phyloP scores from a whole-genome alignment of 495 filamentous ascomycete genomes.

The Podospora tetraspora region DNA sequence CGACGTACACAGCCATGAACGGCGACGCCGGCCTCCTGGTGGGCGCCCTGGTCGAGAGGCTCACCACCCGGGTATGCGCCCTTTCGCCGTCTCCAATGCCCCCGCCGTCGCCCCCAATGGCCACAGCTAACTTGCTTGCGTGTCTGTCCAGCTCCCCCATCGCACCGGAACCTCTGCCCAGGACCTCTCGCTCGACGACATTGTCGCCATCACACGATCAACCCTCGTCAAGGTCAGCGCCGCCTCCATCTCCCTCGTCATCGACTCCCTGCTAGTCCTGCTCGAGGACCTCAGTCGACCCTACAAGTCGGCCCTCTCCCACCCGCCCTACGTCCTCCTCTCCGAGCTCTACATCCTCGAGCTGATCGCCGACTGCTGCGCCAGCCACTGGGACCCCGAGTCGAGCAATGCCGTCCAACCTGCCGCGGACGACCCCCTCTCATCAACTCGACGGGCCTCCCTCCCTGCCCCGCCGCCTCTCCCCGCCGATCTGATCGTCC shows the following conservation, averaged over 20 bases:
- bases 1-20: conserved; percentile 28
- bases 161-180: conserved; percentile 54
- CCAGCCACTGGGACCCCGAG: conserved; percentile 45
- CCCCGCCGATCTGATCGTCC: conserved; percentile 34
- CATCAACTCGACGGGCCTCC: conserved; percentile 20
- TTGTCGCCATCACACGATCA: conserved; percentile 53
- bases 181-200: conserved; percentile 56
- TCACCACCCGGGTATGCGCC: conserved; percentile 53
- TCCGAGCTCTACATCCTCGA: conserved; percentile 57
- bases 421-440: conserved; percentile 24
- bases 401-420: conserved; percentile 15
- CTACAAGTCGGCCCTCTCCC: conserved; percentile 39
- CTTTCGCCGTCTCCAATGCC: background rate
- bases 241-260: conserved; percentile 47
- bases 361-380: conserved; percentile 59
- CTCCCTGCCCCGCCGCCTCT: conserved; percentile 31
- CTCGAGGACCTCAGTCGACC: conserved; percentile 47
- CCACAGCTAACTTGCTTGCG: background rate
- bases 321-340: conserved; percentile 50
- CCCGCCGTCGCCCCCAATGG: background rate
- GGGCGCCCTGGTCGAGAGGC: conserved; percentile 58
- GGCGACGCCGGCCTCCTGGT: conserved; percentile 59
- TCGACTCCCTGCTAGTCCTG: conserved; percentile 50
- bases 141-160: conserved; percentile 50
- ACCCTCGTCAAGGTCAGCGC: conserved; percentile 57